Base-by-base conservation (phyloP, 805 yeast species). In the Zygoascus bituminiphila region DNA sequence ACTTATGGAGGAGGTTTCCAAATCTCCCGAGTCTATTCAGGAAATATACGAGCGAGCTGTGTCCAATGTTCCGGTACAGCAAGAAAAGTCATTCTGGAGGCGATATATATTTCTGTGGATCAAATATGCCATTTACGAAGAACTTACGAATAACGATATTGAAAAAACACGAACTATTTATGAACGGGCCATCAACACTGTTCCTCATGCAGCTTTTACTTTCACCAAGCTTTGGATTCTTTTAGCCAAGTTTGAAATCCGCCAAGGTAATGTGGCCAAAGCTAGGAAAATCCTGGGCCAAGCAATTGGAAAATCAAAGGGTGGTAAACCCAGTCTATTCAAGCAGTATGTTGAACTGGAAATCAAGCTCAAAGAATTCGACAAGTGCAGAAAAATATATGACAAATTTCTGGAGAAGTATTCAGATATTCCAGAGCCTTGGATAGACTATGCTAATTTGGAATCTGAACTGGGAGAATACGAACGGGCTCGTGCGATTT, bases 191-290 rank as follows among this genome's bases (percentile, higher is more conserved):
- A 42, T 82, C 1, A 63, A 68, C 23, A 47, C 70, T 1, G 68
- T 83, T 10, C 87, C 91, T 0, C 83, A 81, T 54, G 67, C 70
- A 46, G 47, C 54, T 7, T 80, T 88, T 57, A 77, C 87, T 0
- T 85, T 85, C 57, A 79, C 79, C 2, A 82, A 84, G 52, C 57
- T 84, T 2, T 89, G 97, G 97, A 72, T 78, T 5, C 64, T 72
- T 54, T 82, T 65, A 62, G 80, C 86, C 2, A 75, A 85, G 50
- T 88, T 84, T 65, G 89, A 85, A 62, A 63, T 89, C 2, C 73
- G 98, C 29, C 77, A 79, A 24, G 70, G 68, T 5, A 44, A 73
- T 46, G 49, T 87, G 2, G 17, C 62, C 0, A 57, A 61, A 9
- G 87, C 89, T 2, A 71, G 97, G 36, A 82, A 78, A 60, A 63